These are phyloP conservation scores for Ascochyta fabae DNA, from an alignment of 2,329 filamentous ascomycete species.

Conservation along the genomic window DNA sequence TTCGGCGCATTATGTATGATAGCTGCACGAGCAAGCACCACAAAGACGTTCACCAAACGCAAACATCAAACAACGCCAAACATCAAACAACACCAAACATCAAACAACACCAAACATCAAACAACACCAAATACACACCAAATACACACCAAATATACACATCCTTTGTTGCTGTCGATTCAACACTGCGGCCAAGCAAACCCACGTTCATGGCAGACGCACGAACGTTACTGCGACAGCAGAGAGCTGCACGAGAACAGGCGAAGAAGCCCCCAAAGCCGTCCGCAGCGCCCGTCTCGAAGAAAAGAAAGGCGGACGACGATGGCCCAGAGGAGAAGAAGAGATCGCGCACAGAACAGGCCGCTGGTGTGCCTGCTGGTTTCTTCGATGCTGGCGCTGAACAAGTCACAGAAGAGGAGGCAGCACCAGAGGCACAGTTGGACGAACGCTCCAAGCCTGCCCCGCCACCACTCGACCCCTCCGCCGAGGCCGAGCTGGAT, in stretches of 20 bases:
- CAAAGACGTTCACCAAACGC: background rate
- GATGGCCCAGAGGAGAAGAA: constrained; percentile 41
- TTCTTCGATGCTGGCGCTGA: constrained; percentile 44
- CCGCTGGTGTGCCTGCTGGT: constrained; percentile 41
- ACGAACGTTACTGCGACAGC: constrained; percentile 47
- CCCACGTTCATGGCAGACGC: constrained; percentile 45
- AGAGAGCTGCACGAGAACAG: constrained; percentile 47
- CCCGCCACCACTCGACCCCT: constrained; percentile 22
- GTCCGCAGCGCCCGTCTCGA: constrained; percentile 40
- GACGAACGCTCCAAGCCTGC: constrained; percentile 16
- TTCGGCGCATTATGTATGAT: background rate
- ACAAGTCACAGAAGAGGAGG: constrained; percentile 4
- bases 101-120: no score
- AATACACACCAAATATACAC: background rate
- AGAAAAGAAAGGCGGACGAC: constrained; percentile 46
- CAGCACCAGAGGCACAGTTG: constrained; percentile 8
- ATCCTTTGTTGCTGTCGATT: background rate
- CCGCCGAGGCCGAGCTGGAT: constrained; percentile 59
- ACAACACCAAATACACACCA: no score
- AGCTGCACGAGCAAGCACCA: background rate
- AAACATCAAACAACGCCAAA: background rate
- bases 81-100: background rate
- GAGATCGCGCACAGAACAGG: constrained; percentile 42
- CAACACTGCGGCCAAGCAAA: background rate
- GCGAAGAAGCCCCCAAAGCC: constrained; percentile 39